phyloP scores from a whole-genome alignment of 2,329 filamentous ascomycete genomes.

The Cladosporium oxysporum region DNA sequence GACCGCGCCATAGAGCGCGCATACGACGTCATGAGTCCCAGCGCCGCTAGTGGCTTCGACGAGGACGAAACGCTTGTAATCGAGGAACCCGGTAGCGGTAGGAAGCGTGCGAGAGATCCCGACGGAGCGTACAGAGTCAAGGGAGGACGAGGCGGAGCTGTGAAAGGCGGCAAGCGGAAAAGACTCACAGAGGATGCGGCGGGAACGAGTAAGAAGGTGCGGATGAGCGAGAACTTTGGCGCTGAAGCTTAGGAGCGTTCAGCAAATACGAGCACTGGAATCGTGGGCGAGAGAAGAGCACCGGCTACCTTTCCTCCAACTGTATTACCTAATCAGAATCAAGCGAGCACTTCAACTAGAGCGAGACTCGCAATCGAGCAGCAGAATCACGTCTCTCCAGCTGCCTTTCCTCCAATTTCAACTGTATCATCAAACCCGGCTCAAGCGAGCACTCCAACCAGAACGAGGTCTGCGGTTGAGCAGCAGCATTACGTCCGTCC shows the following conservation, averaged over 20 bases:
- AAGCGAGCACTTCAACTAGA: not conserved
- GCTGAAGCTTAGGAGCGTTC: constrained; percentile 1
- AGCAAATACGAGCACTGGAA: not conserved
- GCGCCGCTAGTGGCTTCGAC: constrained; percentile 36
- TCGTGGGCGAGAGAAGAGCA: not conserved
- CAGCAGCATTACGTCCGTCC: not conserved
- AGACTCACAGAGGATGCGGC: constrained; percentile 25
- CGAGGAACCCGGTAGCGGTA: constrained; percentile 39
- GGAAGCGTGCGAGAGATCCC: constrained; percentile 39
- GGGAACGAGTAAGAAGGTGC: constrained; percentile 26
- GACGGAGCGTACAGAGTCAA: constrained; percentile 52
- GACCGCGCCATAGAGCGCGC: constrained; percentile 39
- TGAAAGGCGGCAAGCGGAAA: constrained; percentile 47
- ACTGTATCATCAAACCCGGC: not conserved
- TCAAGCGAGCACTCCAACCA: not conserved
- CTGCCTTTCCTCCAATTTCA: not conserved
- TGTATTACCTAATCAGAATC: not conserved
- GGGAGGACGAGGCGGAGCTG: constrained; percentile 46
- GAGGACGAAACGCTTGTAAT: constrained; percentile 42
- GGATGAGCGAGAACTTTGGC: constrained; percentile 23
- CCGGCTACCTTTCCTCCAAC: not conserved
- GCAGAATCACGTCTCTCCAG: not conserved
- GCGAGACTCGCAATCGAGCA: not conserved
- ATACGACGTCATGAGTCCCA: constrained; percentile 37
- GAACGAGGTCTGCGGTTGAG: not conserved